Conservation (phyloP, 768 basidiomycete genomes). For the Lyophyllum shimeji region DNA sequence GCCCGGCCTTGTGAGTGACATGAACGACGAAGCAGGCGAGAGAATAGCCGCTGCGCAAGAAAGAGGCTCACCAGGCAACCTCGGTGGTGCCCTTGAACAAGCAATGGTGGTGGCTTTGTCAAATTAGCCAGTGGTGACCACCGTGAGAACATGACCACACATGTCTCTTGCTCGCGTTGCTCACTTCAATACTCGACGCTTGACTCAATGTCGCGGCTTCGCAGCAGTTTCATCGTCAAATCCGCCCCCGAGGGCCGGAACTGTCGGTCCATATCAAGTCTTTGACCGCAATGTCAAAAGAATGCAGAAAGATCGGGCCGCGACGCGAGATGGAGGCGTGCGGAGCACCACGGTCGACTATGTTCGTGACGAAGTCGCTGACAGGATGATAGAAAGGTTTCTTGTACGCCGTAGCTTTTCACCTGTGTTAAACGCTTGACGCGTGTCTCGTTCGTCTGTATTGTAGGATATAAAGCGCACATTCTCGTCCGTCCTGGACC, state of each 20-base stretch:
- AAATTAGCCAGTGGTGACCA: not conserved
- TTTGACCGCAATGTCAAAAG: slow-evolving; percentile 84
- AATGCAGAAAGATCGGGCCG: slow-evolving; percentile 77
- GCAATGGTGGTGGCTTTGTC: not conserved
- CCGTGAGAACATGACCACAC: slow-evolving; percentile 15
- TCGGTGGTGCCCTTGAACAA: not conserved
- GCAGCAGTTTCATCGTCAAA: slow-evolving; percentile 49
- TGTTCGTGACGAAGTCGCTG: slow-evolving; percentile 86
- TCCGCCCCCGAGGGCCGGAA: slow-evolving; percentile 39
- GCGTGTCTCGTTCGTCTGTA: slow-evolving; percentile 3
- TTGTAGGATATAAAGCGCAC: slow-evolving; percentile 86
- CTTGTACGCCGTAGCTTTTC: slow-evolving; percentile 47
- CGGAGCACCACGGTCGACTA: slow-evolving; percentile 86
- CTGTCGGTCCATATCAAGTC: slow-evolving; percentile 71
- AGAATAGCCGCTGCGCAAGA: not conserved
- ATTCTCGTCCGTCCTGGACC: slow-evolving; percentile 78
- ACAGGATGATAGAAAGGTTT: slow-evolving; percentile 87
- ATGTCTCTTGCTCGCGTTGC: slow-evolving; percentile 24
- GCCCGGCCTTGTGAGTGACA: slow-evolving; percentile 19
- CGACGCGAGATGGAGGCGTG: slow-evolving; percentile 50
- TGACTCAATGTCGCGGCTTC: slow-evolving; percentile 34
- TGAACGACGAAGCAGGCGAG: not conserved
- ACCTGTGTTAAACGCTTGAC: not conserved
- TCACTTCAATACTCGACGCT: slow-evolving; percentile 12
- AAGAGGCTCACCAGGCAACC: not conserved